phyloP scores from a whole-genome alignment of 768 basidiomycete species.

The Omphalotus guepiniiformis region DNA sequence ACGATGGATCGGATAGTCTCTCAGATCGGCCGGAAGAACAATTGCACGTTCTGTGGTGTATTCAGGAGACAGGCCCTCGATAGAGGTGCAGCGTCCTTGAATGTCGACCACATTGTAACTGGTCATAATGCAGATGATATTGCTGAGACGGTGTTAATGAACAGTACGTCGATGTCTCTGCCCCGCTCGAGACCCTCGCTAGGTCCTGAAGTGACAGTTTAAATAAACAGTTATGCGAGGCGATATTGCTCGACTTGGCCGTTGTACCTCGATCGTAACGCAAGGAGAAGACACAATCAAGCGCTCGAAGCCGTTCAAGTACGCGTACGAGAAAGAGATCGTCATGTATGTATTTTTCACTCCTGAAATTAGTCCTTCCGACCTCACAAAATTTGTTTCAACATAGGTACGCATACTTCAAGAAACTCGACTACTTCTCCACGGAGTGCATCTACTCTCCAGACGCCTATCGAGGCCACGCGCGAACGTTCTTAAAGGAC shows the following conservation, averaged over 20 bases:
- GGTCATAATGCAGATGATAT: conserved; percentile 99
- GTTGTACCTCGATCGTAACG: conserved; percentile 94
- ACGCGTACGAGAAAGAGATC: conserved; percentile 99
- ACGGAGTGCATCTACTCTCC: conserved; percentile 99
- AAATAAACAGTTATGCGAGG: conserved; percentile 83
- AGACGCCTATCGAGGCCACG: conserved; percentile 97
- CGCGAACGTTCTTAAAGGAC: conserved; percentile 90
- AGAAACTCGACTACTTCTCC: conserved; percentile 98
- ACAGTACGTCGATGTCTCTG: conserved; percentile 55
- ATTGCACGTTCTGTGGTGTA: conserved; percentile 99
- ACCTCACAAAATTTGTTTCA: conserved; percentile 2
- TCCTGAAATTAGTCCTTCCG: background rate
- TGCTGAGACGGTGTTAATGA: conserved; percentile 98
- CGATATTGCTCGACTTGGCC: conserved; percentile 89
- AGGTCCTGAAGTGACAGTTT: conserved; percentile 3
- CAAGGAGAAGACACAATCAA: conserved; percentile 96
- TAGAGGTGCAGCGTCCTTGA: conserved; percentile 82
- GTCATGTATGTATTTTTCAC: conserved; percentile 70
- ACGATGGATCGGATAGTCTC: conserved; percentile 97
- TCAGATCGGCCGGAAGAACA: conserved; percentile 95
- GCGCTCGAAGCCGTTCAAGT: conserved; percentile 99
- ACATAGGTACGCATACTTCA: conserved; percentile 97
- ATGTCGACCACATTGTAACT: conserved; percentile 96
- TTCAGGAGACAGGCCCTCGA: conserved; percentile 96
- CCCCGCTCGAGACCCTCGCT: background rate